A percentile compares a stretch with the other conserved stretches of the same genome.
Conservation (phyloP, 768 basidiomycete species). For the Strobilomyces confusus region DNA sequence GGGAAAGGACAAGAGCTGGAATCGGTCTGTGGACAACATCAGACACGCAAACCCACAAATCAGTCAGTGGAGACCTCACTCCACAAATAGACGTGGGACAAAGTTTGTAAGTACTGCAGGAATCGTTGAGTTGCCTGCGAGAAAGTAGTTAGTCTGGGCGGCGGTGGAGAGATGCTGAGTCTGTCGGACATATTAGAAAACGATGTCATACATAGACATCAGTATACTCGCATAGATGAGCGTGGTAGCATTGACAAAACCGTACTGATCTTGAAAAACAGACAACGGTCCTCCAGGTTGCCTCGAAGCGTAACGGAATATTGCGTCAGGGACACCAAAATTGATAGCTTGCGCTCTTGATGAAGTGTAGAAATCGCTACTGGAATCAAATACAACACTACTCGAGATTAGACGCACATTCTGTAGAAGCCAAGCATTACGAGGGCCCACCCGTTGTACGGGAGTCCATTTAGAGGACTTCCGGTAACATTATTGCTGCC, state of each 20-base stretch:
- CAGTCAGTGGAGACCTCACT: conserved; percentile 38
- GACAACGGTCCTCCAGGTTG: conserved; percentile 37
- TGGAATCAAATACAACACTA: conserved; percentile 41
- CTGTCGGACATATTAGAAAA: conserved; percentile 28
- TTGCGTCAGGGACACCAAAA: conserved; percentile 56
- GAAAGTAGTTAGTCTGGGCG: conserved; percentile 60
- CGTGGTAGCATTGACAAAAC: conserved; percentile 50
- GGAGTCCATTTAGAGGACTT: conserved; percentile 38
- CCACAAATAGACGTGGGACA: conserved; percentile 50
- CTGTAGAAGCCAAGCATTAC: background rate
- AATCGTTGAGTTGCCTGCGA: conserved; percentile 36
- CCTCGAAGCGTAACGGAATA: conserved; percentile 50
- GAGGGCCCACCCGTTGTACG: conserved; percentile 55
- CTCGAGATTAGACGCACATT: background rate
- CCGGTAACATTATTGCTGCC: conserved; percentile 52
- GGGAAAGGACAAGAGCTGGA: conserved; percentile 49
- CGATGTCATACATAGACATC: background rate
- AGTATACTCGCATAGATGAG: conserved; percentile 30
- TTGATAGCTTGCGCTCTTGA: conserved; percentile 48
- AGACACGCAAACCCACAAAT: background rate
- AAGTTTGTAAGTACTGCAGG: conserved; percentile 39
- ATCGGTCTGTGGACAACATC: conserved; percentile 38
- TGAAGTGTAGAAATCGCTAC: conserved; percentile 42
- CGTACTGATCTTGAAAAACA: conserved; percentile 45
- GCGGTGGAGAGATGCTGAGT: conserved; percentile 55